Conservation (phyloP, 768 basidiomycete genomes). For the Boletus rubroflammeus region DNA sequence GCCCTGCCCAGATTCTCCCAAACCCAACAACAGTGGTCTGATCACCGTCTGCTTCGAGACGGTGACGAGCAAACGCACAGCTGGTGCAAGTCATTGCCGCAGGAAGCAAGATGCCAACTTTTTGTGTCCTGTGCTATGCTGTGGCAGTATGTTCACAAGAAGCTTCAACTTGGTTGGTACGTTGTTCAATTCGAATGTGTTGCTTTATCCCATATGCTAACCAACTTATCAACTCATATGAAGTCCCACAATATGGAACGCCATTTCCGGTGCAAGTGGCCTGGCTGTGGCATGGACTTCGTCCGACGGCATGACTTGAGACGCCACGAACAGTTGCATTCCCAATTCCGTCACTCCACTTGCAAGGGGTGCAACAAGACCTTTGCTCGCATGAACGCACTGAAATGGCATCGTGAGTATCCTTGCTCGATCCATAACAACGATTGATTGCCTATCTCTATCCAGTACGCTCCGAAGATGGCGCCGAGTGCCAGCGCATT, state of each 20-base stretch:
- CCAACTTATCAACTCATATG: conserved; percentile 60
- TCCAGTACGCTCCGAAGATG: conserved; percentile 74
- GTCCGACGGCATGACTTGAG: conserved; percentile 95
- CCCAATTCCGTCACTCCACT: conserved; percentile 87
- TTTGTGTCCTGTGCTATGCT: conserved; percentile 74
- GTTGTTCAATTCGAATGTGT: conserved; percentile 17
- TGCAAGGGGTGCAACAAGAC: conserved; percentile 92
- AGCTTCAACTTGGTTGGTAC: conserved; percentile 89
- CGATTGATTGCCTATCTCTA: not conserved
- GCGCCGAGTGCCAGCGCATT: conserved; percentile 61
- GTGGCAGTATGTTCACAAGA: conserved; percentile 83
- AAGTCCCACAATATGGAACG: conserved; percentile 92
- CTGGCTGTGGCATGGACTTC: conserved; percentile 89
- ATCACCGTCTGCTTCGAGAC: conserved; percentile 47
- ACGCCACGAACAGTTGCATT: conserved; percentile 90
- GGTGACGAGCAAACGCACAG: conserved; percentile 86
- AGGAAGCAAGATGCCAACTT: conserved; percentile 87
- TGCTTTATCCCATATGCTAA: conserved; percentile 13
- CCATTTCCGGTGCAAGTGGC: conserved; percentile 92
- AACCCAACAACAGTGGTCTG: not conserved
- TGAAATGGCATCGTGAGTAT: conserved; percentile 85
- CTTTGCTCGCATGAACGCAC: conserved; percentile 91
- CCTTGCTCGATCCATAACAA: not conserved
- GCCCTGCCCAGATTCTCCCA: conserved; percentile 13
- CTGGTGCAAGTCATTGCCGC: conserved; percentile 77